phyloP scores from a whole-genome alignment of 2,329 filamentous ascomycete genomes.

The Zasmidium angulare region DNA sequence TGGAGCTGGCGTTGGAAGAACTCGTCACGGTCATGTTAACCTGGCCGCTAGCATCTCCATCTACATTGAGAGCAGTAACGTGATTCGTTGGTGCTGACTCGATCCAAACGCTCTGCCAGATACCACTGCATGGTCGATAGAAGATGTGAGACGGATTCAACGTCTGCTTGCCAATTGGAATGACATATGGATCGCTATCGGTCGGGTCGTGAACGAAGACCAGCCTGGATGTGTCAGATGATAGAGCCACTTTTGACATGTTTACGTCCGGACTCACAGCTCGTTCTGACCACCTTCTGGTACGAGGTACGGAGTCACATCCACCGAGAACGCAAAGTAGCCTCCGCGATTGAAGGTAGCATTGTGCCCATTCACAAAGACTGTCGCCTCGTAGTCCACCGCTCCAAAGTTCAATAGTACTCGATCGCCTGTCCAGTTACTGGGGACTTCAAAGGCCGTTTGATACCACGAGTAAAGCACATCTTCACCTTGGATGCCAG shows the following conservation, averaged over 20 bases:
- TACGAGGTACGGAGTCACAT: constrained; percentile 61
- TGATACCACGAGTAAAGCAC: constrained; percentile 38
- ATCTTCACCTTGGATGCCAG: constrained; percentile 40
- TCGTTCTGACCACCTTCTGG: constrained; percentile 62
- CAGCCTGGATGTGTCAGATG: constrained; percentile 50
- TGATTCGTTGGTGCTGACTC: constrained; percentile 59
- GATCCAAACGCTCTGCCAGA: constrained; percentile 76
- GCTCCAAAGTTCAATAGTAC: constrained; percentile 59
- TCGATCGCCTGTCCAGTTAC: constrained; percentile 47
- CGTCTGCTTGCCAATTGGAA: constrained; percentile 57
- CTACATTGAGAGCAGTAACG: constrained; percentile 60
- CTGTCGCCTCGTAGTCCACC: constrained; percentile 61
- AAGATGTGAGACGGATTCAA: constrained; percentile 67
- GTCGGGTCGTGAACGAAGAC: constrained; percentile 70
- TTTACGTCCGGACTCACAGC: constrained; percentile 56
- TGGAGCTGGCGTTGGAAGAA: constrained; percentile 7
- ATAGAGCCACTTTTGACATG: constrained; percentile 57
- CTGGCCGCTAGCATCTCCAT: constrained; percentile 55
- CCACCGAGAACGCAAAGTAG: constrained; percentile 57
- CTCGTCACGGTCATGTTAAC: constrained; percentile 37
- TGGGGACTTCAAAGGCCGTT: constrained; percentile 53
- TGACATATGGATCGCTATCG: constrained; percentile 54
- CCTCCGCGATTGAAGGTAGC: constrained; percentile 59
- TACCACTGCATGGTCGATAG: constrained; percentile 70
- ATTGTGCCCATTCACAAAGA: constrained; percentile 56